Evolutionary conservation across 106 monocot genomes (phyloP), one percentile per base, ranked within the genome.

Genomic region (Apostasia ramifera): DNA sequence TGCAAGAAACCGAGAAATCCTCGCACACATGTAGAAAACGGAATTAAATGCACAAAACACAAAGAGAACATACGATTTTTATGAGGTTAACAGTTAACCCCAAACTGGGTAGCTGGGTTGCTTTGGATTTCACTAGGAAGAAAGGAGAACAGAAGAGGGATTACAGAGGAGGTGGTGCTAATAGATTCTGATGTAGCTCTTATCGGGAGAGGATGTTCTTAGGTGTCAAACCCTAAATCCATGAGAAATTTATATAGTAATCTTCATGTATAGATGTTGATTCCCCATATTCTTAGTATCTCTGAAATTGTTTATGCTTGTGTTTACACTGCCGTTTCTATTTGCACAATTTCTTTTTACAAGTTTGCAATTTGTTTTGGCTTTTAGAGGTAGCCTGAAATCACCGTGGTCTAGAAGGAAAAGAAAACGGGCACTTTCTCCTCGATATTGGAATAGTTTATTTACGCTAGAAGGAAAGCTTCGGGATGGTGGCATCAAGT

Each of bases 321-420:
- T n/a, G 1, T 45, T 13, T 40, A 9, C 15, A 57, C 1, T 44
- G 1, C 0, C 57, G 4, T 1, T 14, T 26, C 3, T 6, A 6
- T 15, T 13, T 14, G 2, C 44, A 8, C 44, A 8, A 41, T 46
- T 6, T 63, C 59, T 73, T 6, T 46, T 59, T 57, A 1, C 47
- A 26, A 26, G 26, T 26, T 26, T 26, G 26, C 26, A 26, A 26
- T 26, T 15, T 44, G 15, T 43, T 57, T 77, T 57, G 39, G 39
- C 41, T 57, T 39, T 58, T 79, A 88, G 85, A 64, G 73, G 88
- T 72, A 79, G 79, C 43, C 80, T 88, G 10, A 92, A 88, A 69
- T 85, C 92, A 57, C 88, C 88, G 44, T 92, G 92, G 92, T 83
- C 92, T 47, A 55, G 82, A 57, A 80, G 85, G 48, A 92, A 83